phyloP scores from a whole-genome alignment of 2,329 filamentous ascomycete species.

The Raffaelea ambrosiae region DNA sequence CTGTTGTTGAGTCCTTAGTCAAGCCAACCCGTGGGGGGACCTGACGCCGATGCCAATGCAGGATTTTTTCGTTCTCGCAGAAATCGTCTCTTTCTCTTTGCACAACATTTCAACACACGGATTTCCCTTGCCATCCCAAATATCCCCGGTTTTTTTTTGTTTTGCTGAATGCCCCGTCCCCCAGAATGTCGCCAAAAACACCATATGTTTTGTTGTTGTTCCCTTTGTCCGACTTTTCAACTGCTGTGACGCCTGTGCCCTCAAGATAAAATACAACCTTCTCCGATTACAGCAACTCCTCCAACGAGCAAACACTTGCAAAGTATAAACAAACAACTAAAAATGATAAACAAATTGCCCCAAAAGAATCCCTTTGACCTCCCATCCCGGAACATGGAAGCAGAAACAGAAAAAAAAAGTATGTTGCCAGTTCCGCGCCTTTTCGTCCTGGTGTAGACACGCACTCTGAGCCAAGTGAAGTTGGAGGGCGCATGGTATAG shows the following conservation, averaged over 20 bases:
- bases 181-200: slow-evolving; percentile 2
- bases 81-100: background rate
- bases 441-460: no score
- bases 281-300: background rate
- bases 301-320: background rate
- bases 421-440: no score
- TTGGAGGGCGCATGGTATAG: background rate
- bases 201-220: background rate
- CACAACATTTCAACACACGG: background rate
- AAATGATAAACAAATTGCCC: background rate
- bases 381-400: background rate
- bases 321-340: background rate
- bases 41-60: slow-evolving; percentile 12
- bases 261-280: background rate
- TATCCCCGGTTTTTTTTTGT: background rate
- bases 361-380: background rate
- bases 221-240: slow-evolving; percentile 1
- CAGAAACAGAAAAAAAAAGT: background rate
- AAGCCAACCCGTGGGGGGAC: slow-evolving; percentile 6
- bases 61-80: slow-evolving; percentile 5
- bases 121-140: slow-evolving; percentile 1
- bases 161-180: background rate
- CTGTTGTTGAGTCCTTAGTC: slow-evolving; percentile 6
- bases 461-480: no score
- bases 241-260: slow-evolving; percentile 1